These are phyloP conservation scores for Elsinoe necatrix DNA, from an alignment of 2,329 filamentous ascomycete genomes.

Conservation along the genomic window DNA sequence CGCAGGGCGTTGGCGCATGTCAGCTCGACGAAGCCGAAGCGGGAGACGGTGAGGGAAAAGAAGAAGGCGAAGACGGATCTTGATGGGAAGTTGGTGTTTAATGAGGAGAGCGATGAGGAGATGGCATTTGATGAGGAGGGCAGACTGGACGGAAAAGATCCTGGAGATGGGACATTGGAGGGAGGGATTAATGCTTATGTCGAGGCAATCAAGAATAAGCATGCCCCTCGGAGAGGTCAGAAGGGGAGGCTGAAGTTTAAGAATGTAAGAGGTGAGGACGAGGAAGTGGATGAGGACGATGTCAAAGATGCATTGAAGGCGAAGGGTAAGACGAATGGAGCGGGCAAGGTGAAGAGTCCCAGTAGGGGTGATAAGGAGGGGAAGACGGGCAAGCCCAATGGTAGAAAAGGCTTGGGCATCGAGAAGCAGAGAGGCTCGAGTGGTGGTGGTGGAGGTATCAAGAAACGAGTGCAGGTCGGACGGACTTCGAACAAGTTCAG, in stretches of 20 bases:
- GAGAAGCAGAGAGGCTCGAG: slow-evolving; percentile 28
- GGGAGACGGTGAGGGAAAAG: slow-evolving; percentile 39
- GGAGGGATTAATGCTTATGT: slow-evolving; percentile 53
- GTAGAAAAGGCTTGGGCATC: slow-evolving; percentile 31
- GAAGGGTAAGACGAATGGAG: slow-evolving; percentile 26
- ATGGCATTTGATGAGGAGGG: slow-evolving; percentile 54
- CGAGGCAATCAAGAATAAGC: slow-evolving; percentile 51
- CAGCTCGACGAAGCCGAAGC: slow-evolving; percentile 75
- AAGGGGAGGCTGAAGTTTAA: slow-evolving; percentile 54
- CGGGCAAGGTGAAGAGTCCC: slow-evolving; percentile 2
- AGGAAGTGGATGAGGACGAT: slow-evolving; percentile 39
- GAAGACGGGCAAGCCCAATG: slow-evolving; percentile 12
- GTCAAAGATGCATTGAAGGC: slow-evolving; percentile 25
- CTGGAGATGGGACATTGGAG: slow-evolving; percentile 36
- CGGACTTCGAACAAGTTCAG: slow-evolving; percentile 11
- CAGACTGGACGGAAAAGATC: slow-evolving; percentile 26
- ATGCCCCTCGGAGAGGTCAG: slow-evolving; percentile 50
- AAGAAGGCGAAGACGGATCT: slow-evolving; percentile 61
- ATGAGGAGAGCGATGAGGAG: slow-evolving; percentile 38
- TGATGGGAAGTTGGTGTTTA: slow-evolving; percentile 74
- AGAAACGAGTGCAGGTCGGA: slow-evolving; percentile 2
- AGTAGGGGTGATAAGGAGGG: neutral
- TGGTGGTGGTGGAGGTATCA: neutral
- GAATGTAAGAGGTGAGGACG: slow-evolving; percentile 36
- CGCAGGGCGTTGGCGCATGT: slow-evolving; percentile 85